Evolutionary conservation across 345 rosid genomes (phyloP), one percentile per base, ranked within the genome.

Genomic region (Bruguiera sexangula): DNA sequence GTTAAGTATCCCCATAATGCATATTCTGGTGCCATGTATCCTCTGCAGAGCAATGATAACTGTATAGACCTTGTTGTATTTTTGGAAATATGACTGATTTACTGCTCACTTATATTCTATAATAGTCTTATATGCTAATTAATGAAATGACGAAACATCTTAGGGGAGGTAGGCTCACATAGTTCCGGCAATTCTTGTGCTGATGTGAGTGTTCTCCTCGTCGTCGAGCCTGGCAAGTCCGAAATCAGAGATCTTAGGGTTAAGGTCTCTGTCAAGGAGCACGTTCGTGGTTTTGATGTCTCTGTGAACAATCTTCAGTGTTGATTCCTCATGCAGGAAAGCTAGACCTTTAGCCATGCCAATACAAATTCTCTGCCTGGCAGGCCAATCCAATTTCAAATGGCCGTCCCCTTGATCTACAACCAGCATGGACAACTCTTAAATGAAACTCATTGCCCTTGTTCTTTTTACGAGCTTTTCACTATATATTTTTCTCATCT

Each of bases 11-110:
- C 89, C 89, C 89, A 82, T 19, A 85, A 51, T 66, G 89, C 92
- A 54, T 86, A 88, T 68, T 88, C 88, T 20, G 89, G 92, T 60
- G 92, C 86, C 88, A 88, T 88, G 59, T 88, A 82, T 58, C 85
- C 85, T 64, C 85, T 82, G 79, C 73, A 73, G n/a, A 62, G 22
- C 2, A 74, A 63, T 31, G 18, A 15, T 43, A 11, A 43, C 18
- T 0, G 15, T 3, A 43, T 43, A 43, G 16, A 3, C 46, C 3
- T 10, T 39, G 46, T 39, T 39, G 15, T 10, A 10, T 21, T 21
- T 54, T 54, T 2, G 58, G 58, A 20, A 54, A 21, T n/a, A 54
- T 54, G 0, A 53, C 37, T 34, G 37, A 34, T 7, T 34, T 11
- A 39, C 13, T 9, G 19, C 48, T 39, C 15, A 43, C 18, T 3